Evolutionary conservation across 305 asterid species (phyloP).

Genomic region (Euphrasia arctica): DNA sequence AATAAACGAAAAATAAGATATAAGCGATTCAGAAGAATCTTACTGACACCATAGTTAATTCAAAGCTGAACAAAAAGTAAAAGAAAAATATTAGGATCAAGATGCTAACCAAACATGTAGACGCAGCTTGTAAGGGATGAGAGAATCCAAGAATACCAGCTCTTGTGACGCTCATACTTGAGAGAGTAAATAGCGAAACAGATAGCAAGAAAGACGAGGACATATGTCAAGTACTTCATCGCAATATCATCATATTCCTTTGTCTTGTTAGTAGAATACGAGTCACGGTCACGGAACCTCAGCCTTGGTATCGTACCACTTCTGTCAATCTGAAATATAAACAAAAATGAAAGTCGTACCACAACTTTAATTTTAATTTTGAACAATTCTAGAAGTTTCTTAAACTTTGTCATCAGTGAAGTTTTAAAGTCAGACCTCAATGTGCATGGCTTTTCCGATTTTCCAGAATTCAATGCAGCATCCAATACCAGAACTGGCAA

Average conservation of each 20-base stretch:
- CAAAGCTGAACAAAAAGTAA: constrained; percentile 7
- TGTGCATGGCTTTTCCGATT: constrained; percentile 99
- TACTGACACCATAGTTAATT: not conserved
- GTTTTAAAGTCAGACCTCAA: constrained; percentile 58
- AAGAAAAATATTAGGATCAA: constrained; percentile 17
- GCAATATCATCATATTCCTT: constrained; percentile 98
- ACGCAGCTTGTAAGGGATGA: constrained; percentile 97
- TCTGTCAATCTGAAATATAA: constrained; percentile 66
- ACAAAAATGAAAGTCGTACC: not conserved
- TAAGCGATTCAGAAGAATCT: not conserved
- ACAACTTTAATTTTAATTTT: constrained; percentile 3
- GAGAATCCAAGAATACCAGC: constrained; percentile 99
- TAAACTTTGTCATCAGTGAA: constrained; percentile 1
- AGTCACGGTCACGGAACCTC: constrained; percentile 94
- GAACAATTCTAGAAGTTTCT: not conserved
- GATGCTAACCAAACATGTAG: constrained; percentile 90
- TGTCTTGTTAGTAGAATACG: constrained; percentile 90
- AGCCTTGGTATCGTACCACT: constrained; percentile 87
- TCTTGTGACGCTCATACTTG: constrained; percentile 89
- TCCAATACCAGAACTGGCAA: constrained; percentile 96
- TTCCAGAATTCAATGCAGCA: constrained; percentile 99
- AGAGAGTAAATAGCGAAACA: constrained; percentile 85
- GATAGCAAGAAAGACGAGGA: constrained; percentile 67
- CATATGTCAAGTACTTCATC: constrained; percentile 92
- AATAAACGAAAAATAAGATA: constrained; percentile 16